phyloP scores from a whole-genome alignment of 495 filamentous ascomycete genomes.

The Neurospora discreta region DNA sequence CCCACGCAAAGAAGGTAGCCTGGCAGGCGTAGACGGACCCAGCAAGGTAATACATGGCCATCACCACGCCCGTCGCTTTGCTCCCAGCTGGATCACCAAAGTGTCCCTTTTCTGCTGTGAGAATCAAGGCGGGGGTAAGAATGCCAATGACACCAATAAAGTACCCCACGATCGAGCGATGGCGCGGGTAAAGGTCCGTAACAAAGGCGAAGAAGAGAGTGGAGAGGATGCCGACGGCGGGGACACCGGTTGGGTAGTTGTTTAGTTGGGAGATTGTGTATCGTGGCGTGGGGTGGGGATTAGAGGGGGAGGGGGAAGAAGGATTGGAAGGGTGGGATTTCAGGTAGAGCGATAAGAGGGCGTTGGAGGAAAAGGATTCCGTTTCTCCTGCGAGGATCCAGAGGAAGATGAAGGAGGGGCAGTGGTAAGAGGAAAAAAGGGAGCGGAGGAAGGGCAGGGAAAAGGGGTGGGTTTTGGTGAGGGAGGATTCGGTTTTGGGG shows the following conservation, averaged over 20 bases:
- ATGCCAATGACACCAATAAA: constrained; percentile 41
- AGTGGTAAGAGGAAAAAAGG: constrained; percentile 33
- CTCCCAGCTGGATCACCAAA: constrained; percentile 17
- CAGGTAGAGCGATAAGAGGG: constrained; percentile 34
- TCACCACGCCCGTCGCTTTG: constrained; percentile 19
- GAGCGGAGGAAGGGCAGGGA: constrained; percentile 20
- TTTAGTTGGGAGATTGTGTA: constrained; percentile 37
- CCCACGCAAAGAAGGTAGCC: constrained; percentile 51
- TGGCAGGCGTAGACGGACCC: constrained; percentile 48
- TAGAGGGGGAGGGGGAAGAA: background rate
- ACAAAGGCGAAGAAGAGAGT: constrained; percentile 47
- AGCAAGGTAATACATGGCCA: constrained; percentile 45
- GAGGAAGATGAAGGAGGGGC: constrained; percentile 30
- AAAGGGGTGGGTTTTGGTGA: background rate
- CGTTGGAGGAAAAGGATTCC: constrained; percentile 41
- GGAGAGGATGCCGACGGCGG: constrained; percentile 39
- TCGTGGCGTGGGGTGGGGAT: too few relatives aligned
- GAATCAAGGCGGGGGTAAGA: constrained; percentile 36
- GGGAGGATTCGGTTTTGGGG: constrained; percentile 14
- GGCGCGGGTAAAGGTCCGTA: constrained; percentile 40
- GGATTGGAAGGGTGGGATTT: constrained; percentile 19
- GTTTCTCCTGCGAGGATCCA: constrained; percentile 43
- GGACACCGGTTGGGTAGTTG: constrained; percentile 40
- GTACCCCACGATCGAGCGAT: constrained; percentile 42
- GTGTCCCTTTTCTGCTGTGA: constrained; percentile 29